Evolutionary conservation across 306 rosid species (phyloP).

Genomic region (Citrullus amarus): DNA sequence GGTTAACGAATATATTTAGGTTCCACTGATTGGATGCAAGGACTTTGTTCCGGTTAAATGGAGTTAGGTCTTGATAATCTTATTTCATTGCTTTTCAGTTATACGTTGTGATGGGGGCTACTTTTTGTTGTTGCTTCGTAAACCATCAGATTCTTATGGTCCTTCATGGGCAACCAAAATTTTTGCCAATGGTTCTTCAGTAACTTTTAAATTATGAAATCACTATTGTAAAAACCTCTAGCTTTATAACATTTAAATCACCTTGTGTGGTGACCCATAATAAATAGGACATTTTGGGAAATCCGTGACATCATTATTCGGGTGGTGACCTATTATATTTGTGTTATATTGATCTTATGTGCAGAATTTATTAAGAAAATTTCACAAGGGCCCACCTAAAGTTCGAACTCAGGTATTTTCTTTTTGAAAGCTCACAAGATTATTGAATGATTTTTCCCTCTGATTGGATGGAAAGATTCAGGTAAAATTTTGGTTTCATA

Average conservation of each 20-base stretch:
- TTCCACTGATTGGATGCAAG: not conserved
- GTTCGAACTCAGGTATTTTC: conserved; percentile 89
- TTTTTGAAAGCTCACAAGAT: not conserved
- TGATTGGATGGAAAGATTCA: not conserved
- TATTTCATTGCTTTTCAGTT: not conserved
- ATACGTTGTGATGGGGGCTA: not conserved
- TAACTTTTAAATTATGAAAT: not conserved
- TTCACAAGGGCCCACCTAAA: conserved; percentile 92
- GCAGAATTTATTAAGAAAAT: conserved; percentile 82
- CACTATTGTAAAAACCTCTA: not conserved
- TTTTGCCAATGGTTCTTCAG: not conserved
- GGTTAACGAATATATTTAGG: not conserved
- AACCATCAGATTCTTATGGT: not conserved
- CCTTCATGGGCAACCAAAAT: not conserved
- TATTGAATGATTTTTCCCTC: not conserved
- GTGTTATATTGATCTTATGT: conserved; percentile 19
- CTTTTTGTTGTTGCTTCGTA: not conserved
- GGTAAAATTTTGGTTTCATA: conserved; percentile 25
- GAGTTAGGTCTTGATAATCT: not conserved
- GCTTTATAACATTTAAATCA: not conserved
- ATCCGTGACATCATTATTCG: not conserved
- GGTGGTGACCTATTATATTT: not conserved
- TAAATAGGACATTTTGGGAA: not conserved
- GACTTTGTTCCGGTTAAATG: not conserved
- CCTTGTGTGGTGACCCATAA: not conserved